These are phyloP conservation scores for Lactarius tabidus DNA, from an alignment of 768 basidiomycete species.

Conservation along the genomic window DNA sequence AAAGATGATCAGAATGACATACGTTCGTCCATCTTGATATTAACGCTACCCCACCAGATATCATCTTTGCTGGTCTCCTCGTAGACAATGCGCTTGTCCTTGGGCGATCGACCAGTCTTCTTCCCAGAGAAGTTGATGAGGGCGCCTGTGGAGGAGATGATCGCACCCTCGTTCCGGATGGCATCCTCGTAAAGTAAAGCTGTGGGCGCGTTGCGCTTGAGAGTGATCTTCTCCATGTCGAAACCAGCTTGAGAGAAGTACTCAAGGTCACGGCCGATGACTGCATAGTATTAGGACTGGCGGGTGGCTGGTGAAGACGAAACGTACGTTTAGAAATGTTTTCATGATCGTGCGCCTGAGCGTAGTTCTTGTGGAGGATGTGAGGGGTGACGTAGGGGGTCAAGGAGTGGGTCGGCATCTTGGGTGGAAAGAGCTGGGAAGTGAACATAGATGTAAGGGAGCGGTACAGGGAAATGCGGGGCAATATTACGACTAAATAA, in stretches of 20 bases:
- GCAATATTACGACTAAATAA: constrained; percentile 10
- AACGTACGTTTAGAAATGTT: constrained; percentile 53
- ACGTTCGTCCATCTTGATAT: constrained; percentile 99
- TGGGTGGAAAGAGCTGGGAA: constrained; percentile 27
- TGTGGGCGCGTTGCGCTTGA: constrained; percentile 90
- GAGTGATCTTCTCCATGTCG: constrained; percentile 95
- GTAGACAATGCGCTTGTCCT: constrained; percentile 99
- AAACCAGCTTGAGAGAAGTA: constrained; percentile 99
- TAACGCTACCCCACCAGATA: constrained; percentile 99
- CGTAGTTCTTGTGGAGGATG: constrained; percentile 84
- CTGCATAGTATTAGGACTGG: constrained; percentile 39
- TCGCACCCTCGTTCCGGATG: constrained; percentile 96
- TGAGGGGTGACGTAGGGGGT: constrained; percentile 87
- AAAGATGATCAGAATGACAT: constrained; percentile 33
- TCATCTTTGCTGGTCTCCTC: constrained; percentile 96
- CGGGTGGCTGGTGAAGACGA: not conserved
- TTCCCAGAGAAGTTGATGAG: constrained; percentile 99
- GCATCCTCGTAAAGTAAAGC: constrained; percentile 96
- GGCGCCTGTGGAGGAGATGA: constrained; percentile 93
- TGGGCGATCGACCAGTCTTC: constrained; percentile 96
- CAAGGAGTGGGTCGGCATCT: constrained; percentile 64
- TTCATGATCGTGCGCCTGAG: constrained; percentile 68
- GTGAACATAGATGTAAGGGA: constrained; percentile 1
- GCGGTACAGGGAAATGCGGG: not conserved
- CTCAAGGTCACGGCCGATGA: constrained; percentile 89